Evolutionary conservation across 108 stramenopile species (phyloP), one percentile per base, ranked within the genome.

Genomic region (Cylindrotheca closterium): DNA sequence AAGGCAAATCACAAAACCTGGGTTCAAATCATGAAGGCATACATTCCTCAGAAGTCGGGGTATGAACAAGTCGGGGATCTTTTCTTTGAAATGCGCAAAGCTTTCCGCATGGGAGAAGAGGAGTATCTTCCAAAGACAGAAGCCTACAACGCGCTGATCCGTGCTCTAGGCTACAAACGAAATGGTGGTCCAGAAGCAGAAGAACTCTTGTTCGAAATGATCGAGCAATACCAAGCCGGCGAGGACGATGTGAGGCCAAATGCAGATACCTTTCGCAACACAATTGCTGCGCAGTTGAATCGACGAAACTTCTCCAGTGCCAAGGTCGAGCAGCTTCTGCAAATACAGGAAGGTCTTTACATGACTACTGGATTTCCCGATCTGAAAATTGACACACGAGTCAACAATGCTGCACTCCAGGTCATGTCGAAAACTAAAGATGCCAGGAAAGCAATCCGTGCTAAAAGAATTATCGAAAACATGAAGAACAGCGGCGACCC

Each of bases 201-300:
- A 66, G 55, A 49, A 24, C 17, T 76, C 0, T 47, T 81, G 47
- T 81, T 68, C 51, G 71, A 76, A 10, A 69, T 88, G 78, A 75
- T 85, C 19, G 58, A 73, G 18, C 75, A 65, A 27, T 74, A 58
- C 60, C 46, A 59, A 21, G 67, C 65, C 22, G 83, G 83, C 5
- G 80, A 88, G 24, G 65, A 75, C 34, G 70, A 70, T 17, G 68
- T 78, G 0, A 56, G 69, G 27, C 88, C 88, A 33, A 83, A 86
- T 47, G 55, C 63, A 8, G 75, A 62, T 10, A 69, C 71, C 26
- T 76, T 81, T 54, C 68, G 58, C 51, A 8, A 65, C 18, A 56
- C 75, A 0, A 25, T 75, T 4, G 29, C 29, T 7, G 74, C 68
- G 7, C 46, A 51, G 31, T 28, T 30, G 25, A 26, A 17, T 27